A percentile compares a stretch with the other conserved stretches of the same genome.
Conservation (phyloP, 2,329 filamentous ascomycete species). For the Xylaria polymorpha region DNA sequence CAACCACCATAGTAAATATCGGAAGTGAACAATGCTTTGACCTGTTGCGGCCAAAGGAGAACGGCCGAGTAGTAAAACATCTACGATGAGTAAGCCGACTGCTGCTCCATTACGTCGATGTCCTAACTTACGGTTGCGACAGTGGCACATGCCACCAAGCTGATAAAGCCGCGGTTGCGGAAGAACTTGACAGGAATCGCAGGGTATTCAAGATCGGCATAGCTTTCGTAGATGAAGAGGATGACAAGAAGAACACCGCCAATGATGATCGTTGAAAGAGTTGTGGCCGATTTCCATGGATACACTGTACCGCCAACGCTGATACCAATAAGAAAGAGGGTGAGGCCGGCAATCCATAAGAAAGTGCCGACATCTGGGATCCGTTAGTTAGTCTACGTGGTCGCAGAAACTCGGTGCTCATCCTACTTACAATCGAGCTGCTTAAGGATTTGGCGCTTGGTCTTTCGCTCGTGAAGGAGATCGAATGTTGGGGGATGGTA, state of each 20-base stretch:
- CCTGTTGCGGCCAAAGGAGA: conserved; percentile 53
- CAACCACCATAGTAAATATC: conserved; percentile 53
- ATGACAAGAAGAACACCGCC: conserved; percentile 51
- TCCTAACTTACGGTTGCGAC: conserved; percentile 49
- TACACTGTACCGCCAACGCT: conserved; percentile 58
- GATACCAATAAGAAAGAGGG: conserved; percentile 59
- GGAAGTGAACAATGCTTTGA: conserved; percentile 51
- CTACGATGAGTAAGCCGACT: conserved; percentile 31
- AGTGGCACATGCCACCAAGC: conserved; percentile 52
- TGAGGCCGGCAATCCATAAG: conserved; percentile 58
- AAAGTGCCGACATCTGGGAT: conserved; percentile 54
- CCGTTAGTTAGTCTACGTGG: background rate
- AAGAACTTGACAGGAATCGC: conserved; percentile 54
- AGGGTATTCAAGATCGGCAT: conserved; percentile 52
- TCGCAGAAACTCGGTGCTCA: background rate
- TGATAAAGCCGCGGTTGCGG: conserved; percentile 52
- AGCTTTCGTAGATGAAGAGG: conserved; percentile 54
- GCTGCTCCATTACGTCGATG: background rate
- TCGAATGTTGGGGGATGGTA: conserved; percentile 57
- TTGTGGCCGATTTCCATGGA: conserved; percentile 56
- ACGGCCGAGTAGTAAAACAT: conserved; percentile 52
- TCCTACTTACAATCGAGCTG: conserved; percentile 51
- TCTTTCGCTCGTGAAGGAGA: conserved; percentile 54
- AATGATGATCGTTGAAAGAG: conserved; percentile 54
- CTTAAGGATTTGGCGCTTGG: conserved; percentile 51